Conservation (phyloP, 805 yeast genomes). For the Nakazawaea anatomiae region DNA sequence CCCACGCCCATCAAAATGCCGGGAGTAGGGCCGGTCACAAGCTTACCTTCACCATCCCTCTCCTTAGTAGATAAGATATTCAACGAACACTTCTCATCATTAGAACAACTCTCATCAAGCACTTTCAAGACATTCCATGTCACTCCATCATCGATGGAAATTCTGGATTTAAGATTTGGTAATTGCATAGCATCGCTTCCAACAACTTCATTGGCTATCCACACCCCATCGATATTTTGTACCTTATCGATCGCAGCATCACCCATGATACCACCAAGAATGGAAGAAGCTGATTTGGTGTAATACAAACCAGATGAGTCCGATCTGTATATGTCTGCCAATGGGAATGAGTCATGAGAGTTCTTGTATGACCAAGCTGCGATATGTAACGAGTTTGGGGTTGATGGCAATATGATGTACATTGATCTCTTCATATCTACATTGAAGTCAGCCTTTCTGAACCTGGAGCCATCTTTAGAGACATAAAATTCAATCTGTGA, state of each 20-base stretch:
- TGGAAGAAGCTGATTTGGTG: constrained; percentile 33
- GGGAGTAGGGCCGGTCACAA: constrained; percentile 48
- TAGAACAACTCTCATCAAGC: constrained; percentile 38
- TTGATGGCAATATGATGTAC: constrained; percentile 33
- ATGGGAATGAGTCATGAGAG: constrained; percentile 10
- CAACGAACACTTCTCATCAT: constrained; percentile 43
- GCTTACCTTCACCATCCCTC: constrained; percentile 34
- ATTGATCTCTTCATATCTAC: constrained; percentile 30
- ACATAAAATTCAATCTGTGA: constrained; percentile 34
- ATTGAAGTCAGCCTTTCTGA: constrained; percentile 33
- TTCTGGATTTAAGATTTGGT: constrained; percentile 24
- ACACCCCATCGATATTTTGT: constrained; percentile 53
- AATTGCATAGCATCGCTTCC: constrained; percentile 25
- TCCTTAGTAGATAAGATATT: constrained; percentile 29
- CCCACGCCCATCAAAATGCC: constrained; percentile 66
- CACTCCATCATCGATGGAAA: constrained; percentile 48
- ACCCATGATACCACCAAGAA: constrained; percentile 30
- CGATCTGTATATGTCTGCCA: constrained; percentile 39
- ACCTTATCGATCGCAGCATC: constrained; percentile 37
- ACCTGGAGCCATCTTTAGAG: constrained; percentile 40
- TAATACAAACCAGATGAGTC: constrained; percentile 56
- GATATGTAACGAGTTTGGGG: constrained; percentile 33
- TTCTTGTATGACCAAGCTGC: constrained; percentile 25
- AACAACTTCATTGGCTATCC: constrained; percentile 39
- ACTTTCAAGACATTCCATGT: constrained; percentile 46